Percentiles rank a stretch among this genome's conserved stretches.
These are phyloP conservation scores for Entamoeba invadens DNA, from an alignment of 208 protist species.

Conservation along the genomic window DNA sequence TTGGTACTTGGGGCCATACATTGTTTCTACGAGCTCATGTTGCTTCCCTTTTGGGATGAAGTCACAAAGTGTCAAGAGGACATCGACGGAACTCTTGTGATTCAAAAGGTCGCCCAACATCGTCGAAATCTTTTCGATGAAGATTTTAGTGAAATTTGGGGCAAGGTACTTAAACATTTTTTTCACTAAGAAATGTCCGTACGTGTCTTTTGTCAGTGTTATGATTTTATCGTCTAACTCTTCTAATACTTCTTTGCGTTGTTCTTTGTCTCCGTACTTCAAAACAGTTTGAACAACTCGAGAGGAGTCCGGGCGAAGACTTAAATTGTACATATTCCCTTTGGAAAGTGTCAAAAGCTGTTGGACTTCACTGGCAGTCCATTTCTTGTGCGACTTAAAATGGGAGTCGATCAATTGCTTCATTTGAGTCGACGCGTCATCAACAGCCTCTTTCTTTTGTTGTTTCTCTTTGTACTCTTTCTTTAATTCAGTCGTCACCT, in stretches of 20 bases:
- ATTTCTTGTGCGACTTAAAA: background rate
- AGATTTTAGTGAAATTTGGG: background rate
- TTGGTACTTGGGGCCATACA: background rate
- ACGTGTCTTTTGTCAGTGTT: background rate
- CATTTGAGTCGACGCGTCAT: background rate
- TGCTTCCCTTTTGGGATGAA: background rate
- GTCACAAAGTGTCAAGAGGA: background rate
- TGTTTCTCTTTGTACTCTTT: background rate
- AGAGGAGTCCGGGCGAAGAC: background rate
- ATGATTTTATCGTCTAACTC: background rate
- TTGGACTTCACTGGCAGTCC: background rate
- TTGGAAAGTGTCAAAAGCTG: background rate
- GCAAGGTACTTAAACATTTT: background rate
- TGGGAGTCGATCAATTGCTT: background rate
- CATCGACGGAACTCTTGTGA: background rate
- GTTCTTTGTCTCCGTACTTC: background rate
- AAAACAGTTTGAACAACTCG: background rate
- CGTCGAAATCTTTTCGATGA: background rate
- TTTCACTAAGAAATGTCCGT: background rate
- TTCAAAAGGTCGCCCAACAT: background rate
- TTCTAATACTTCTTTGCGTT: background rate
- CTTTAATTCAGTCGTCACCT: background rate
- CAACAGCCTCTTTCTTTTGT: background rate
- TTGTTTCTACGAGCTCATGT: background rate
- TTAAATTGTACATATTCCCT: background rate